Base-by-base conservation (phyloP, 1,284 basidiomycete genomes). In the Prillingera fragicola region DNA sequence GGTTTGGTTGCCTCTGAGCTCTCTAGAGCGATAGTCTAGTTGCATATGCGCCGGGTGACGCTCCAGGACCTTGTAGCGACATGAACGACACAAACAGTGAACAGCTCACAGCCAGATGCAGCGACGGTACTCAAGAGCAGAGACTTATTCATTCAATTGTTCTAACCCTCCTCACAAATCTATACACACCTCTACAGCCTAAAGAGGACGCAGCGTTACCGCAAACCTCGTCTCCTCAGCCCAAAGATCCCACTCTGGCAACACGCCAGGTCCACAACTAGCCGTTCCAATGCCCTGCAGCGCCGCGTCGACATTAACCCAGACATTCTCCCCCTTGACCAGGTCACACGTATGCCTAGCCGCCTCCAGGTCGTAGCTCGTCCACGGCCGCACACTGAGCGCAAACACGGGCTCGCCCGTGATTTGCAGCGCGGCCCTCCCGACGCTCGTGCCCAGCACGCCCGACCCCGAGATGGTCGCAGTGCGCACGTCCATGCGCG, bases 341-440 rank as follows among this genome's bases (percentile, higher is more conserved):
- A 57, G 45, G 23, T 57, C 53, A 8, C 33, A 27, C 10, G 45
- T 51, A 36, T 55, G 54, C 12, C 25, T 38, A 1, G 56, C 56
- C 6, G 26, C 29, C 7, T 51, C 40, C n/a, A 57, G 44, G 33
- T 51, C 33, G 8, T 48, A 45, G 17, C 33, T 44, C 3, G 53
- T 53, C 54, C 56, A 57, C 13, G 48, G 45, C 15, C 51, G 33
- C 4, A 41, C 51, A 17, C 45, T 53, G 26, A 57, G 31, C n/a
- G 26, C 37, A 18, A 38, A 39, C 8, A 32, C 13, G 13, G n/a
- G n/a, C n/a, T 21, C 33, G 27, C n/a, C 19, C 18, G 29, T 33
- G 25, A 34, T 28, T 5, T 22, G 15, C 9, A 38, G 27, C 15
- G 21, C 39, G 26, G 26, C 14, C 3, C 15, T n/a, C n/a, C n/a